Evolutionary conservation across 805 yeast genomes (phyloP).

Genomic region (Metschnikowia vanudenii): DNA sequence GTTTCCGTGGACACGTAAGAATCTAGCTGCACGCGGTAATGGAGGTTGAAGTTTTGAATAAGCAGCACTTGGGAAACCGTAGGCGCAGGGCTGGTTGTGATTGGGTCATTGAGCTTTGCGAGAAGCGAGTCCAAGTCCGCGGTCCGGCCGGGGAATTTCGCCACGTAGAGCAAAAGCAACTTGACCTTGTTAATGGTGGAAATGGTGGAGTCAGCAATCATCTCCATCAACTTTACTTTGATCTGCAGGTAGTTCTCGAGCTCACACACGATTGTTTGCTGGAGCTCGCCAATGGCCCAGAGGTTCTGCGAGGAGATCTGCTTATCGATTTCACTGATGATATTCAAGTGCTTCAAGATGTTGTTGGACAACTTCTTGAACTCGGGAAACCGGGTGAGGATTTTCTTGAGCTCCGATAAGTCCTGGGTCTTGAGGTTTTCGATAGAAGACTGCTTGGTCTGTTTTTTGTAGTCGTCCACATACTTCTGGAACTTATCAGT

Average conservation of each 20-base stretch:
- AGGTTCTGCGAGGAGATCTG: constrained; percentile 61
- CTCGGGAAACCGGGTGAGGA: constrained; percentile 92
- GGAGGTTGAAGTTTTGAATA: constrained; percentile 19
- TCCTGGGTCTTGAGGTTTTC: constrained; percentile 63
- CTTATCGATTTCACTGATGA: constrained; percentile 82
- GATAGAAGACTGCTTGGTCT: constrained; percentile 63
- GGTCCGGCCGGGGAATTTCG: constrained; percentile 56
- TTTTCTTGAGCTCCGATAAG: constrained; percentile 84
- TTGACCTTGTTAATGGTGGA: constrained; percentile 63
- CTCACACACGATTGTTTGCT: constrained; percentile 74
- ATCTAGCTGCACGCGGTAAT: constrained; percentile 5
- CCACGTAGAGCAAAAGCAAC: constrained; percentile 68
- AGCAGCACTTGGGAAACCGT: constrained; percentile 34
- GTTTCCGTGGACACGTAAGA: not conserved
- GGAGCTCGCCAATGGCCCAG: constrained; percentile 87
- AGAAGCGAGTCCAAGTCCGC: constrained; percentile 27
- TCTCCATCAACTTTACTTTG: constrained; percentile 50
- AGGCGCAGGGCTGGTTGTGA: constrained; percentile 30
- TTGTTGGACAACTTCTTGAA: constrained; percentile 84
- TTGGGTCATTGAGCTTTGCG: constrained; percentile 30
- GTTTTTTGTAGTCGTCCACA: constrained; percentile 76
- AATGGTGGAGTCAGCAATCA: constrained; percentile 46
- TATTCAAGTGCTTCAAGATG: constrained; percentile 87
- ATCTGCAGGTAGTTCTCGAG: constrained; percentile 40
- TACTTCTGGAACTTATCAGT: constrained; percentile 84